Base-by-base conservation (phyloP, 345 rosid species). In the Populus ilicifolia region DNA sequence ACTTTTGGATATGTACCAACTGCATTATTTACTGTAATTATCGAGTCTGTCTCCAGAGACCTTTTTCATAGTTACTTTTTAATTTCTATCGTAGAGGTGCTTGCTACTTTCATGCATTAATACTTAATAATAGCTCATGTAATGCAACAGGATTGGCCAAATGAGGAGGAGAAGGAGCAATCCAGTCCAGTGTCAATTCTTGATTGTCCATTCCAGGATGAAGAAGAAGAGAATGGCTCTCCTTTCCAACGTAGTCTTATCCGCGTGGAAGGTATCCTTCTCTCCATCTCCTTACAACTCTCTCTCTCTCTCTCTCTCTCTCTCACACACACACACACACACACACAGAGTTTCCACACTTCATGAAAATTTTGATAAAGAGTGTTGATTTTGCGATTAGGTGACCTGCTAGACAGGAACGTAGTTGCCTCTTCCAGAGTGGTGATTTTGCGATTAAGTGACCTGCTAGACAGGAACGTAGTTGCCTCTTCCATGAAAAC, bases 101-200 rank as follows among this genome's bases (percentile, higher is more conserved):
- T 43, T 38, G 13, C 17, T 43, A 2, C 25, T 44, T 70, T 44
- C 46, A 13, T 25, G 73, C 35, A 27, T 25, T 44, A 30, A 72
- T 35, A 20, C n/a, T 36, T 38, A 2, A 41, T 41, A 41, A 41
- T 10, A 9, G 12, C 69, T 17, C 7, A 5, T 71, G 48, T 39
- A 7, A 44, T 67, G 30, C 16, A 73, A 62, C 84, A 90, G 90
- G 87, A 89, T 2, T 88, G 91, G 87, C 52, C 71, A 12, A 88
- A 77, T 74, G 95, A 89, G 66, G 90, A 65, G 70, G 81, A 80
- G 72, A 95, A 89, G 50, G 93, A 90, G 75, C 99, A 90, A 72
- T 90, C 86, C 8, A 95, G 98, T 84, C 98, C 99, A 2, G 88
- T 93, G 2, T 93, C 98, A 27, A 87, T 92, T 7, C 78, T 95